Conservation (phyloP, 2,329 filamentous ascomycete genomes). For the Ophiostoma pallidulum region DNA sequence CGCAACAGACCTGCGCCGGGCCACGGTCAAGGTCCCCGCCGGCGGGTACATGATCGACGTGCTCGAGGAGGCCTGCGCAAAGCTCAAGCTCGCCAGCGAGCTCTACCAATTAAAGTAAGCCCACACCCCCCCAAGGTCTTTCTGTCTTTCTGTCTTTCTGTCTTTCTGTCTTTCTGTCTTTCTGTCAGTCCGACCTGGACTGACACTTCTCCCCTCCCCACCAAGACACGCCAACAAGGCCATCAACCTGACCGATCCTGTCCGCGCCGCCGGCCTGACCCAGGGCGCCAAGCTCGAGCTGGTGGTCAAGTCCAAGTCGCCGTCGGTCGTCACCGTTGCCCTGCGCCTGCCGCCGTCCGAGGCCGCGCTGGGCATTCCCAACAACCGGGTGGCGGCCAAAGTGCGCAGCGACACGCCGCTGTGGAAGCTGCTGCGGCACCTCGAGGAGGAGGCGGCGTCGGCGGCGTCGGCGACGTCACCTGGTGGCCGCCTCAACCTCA, state of each 20-base stretch:
- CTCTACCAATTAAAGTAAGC: slow-evolving; percentile 75
- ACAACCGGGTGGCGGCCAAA: slow-evolving; percentile 67
- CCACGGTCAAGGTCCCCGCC: slow-evolving; percentile 74
- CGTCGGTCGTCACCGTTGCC: slow-evolving; percentile 79
- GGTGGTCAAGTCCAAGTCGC: slow-evolving; percentile 74
- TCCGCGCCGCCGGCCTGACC: slow-evolving; percentile 71
- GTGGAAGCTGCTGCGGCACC: slow-evolving; percentile 84
- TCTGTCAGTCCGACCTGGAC: too few relatives aligned
- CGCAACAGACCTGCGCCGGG: slow-evolving; percentile 66
- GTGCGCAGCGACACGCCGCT: slow-evolving; percentile 80
- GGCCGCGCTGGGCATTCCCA: slow-evolving; percentile 45
- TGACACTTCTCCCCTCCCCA: background rate
- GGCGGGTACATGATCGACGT: slow-evolving; percentile 76
- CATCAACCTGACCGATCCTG: slow-evolving; percentile 75
- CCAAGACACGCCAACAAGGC: slow-evolving; percentile 70
- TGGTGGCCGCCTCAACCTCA: slow-evolving; percentile 82
- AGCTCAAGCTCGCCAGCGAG: slow-evolving; percentile 62
- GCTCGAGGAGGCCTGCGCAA: slow-evolving; percentile 76
- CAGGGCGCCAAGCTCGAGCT: slow-evolving; percentile 89
- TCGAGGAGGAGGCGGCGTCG: too few relatives aligned
- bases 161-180: too few relatives aligned
- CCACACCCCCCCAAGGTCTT: too few relatives aligned
- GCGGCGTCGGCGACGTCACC: too few relatives aligned
- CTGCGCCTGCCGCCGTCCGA: slow-evolving; percentile 72
- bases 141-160: too few relatives aligned